phyloP scores from a whole-genome alignment of 805 yeast species.

The Barnettozyma populi region DNA sequence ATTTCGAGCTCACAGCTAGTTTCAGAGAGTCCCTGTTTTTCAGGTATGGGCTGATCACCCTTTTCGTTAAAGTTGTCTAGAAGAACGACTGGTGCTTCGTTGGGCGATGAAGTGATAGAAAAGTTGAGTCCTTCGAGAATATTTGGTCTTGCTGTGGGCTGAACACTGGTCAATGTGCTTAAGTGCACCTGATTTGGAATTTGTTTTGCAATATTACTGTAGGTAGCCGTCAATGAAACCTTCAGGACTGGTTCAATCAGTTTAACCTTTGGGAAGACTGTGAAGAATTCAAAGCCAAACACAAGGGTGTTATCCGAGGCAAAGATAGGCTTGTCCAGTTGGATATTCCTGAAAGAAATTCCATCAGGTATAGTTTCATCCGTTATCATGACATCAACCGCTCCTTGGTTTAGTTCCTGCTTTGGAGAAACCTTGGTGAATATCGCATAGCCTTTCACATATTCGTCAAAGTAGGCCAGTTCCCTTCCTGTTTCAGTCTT shows the following conservation, averaged over 20 bases:
- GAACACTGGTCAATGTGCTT: not conserved
- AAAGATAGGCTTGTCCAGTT: not conserved
- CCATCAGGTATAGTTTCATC: not conserved
- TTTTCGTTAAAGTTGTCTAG: conserved; percentile 17
- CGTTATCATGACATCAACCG: not conserved
- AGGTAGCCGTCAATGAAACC: not conserved
- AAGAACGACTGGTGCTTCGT: conserved; percentile 8
- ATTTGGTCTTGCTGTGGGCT: conserved; percentile 21
- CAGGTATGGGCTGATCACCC: conserved; percentile 4
- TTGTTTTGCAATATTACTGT: not conserved
- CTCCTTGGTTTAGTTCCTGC: not conserved
- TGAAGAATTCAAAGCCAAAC: conserved; percentile 13
- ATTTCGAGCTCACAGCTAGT: conserved; percentile 6
- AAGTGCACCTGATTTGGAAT: not conserved
- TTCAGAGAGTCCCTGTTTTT: not conserved
- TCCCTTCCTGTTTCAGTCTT: not conserved
- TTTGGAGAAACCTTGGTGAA: conserved; percentile 3
- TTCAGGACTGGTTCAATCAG: conserved; percentile 15
- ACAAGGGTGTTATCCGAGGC: not conserved
- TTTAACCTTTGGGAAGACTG: conserved; percentile 21
- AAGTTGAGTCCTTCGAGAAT: conserved; percentile 15
- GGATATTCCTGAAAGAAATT: not conserved
- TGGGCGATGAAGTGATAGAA: conserved; percentile 1
- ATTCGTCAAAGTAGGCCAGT: conserved; percentile 12
- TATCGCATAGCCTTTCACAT: conserved; percentile 9